Evolutionary conservation across 139 green algal species (phyloP).

Genomic region (Diplosphaera chodatii): DNA sequence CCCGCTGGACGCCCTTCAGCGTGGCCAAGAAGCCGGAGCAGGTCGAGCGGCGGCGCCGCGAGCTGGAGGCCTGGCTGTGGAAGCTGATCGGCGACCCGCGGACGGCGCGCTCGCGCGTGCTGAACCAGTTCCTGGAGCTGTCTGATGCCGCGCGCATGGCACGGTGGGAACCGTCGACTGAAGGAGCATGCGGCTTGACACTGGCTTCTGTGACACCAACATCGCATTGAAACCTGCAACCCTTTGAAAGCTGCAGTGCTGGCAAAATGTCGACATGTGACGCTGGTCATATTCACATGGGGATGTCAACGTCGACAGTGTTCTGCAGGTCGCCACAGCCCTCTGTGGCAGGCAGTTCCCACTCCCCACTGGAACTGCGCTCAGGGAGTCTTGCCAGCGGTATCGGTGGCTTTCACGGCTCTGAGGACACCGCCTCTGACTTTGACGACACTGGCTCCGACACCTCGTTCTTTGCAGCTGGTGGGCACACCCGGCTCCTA

Average conservation of each 20-base stretch:
- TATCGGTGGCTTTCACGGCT: neutral
- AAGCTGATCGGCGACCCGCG: conserved; percentile 42
- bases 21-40: conserved; percentile 43
- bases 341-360: neutral
- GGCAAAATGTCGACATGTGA: too few species aligned
- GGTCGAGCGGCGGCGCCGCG: conserved; percentile 49
- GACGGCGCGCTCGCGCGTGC: conserved; percentile 35
- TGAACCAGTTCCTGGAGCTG: conserved; percentile 68
- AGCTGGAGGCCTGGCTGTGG: conserved; percentile 73
- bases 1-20: conserved; percentile 12
- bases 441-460: neutral
- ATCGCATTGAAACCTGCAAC: too few species aligned
- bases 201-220: too few species aligned
- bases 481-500: too few species aligned
- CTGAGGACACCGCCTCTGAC: neutral
- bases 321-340: neutral
- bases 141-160: conserved; percentile 43
- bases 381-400: neutral
- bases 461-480: neutral
- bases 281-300: too few species aligned
- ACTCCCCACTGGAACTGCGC: neutral
- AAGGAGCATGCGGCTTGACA: too few species aligned
- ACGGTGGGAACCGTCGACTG: too few species aligned
- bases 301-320: too few species aligned
- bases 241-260: too few species aligned